Base-by-base conservation (phyloP, 78 protist genomes). In the Creolimax fragrantissima region DNA sequence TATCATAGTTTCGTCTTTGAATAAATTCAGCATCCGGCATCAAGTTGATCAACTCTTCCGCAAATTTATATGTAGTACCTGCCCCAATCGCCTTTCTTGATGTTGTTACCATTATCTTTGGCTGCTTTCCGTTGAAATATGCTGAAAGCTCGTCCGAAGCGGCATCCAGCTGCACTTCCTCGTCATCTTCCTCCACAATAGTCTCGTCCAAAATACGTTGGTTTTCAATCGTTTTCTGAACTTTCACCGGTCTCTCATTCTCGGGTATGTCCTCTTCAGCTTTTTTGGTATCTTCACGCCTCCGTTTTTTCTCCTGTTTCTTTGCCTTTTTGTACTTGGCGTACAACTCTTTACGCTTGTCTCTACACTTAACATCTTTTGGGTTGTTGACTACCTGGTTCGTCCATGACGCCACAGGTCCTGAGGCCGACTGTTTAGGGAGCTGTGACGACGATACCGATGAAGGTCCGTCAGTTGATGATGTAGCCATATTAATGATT, bases 151-250 rank as follows among this genome's bases (percentile, higher is more conserved):
- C 97, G 58, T 97, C 98, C 2, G 85, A 32, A 5, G 83, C 90
- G 32, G 92, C 92, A 2, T 96, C 99, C 5, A 89, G 93, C 35
- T 74, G 3, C 41, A 95, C 96, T 92, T 96, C 98, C 39, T 93
- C 94, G 81, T 96, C 97, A 3, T 89, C 95, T 0, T 93, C 81
- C 2, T 84, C 94, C 7, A 97, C 96, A 2, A 93, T 43, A 11
- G 99, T 97, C 43, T 93, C 97, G 84, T 97, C 98, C 0, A 6
- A 5, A 44, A 86, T 93, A 58, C 98, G 95, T 93, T 43, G 89
- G 90, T 90, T 92, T 37, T 97, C 99, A n/a, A 96, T 93, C 3
- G 99, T 96, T 45, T 84, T 6, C 66, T 96, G 99, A 43, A 44
- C 42, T 81, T 90, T 85, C 41, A 37, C 44, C 43, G 89, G 35